A percentile compares a stretch with the other conserved stretches of the same genome.
These are phyloP conservation scores for Cercophora samala DNA, from an alignment of 495 filamentous ascomycete genomes.

Conservation along the genomic window DNA sequence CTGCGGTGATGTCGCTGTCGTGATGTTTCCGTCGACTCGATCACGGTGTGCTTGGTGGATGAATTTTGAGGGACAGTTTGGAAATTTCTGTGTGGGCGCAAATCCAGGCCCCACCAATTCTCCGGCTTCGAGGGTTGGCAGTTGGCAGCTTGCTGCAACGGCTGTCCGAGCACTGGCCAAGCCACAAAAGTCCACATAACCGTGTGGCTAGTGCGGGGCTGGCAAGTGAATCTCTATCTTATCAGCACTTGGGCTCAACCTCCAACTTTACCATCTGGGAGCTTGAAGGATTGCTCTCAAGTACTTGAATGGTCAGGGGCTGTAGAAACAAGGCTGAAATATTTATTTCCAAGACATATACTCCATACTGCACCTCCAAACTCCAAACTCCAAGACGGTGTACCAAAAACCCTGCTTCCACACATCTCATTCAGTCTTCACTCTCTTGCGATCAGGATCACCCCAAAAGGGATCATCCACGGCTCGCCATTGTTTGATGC, in stretches of 20 bases:
- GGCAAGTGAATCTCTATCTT: background rate
- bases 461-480: slow-evolving; percentile 51
- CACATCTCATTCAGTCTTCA: background rate
- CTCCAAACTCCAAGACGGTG: background rate
- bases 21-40: slow-evolving; percentile 44
- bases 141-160: background rate
- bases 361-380: background rate
- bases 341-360: background rate
- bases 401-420: background rate
- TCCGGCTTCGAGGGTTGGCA: slow-evolving; percentile 16
- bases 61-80: slow-evolving; percentile 41
- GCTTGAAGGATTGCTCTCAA: background rate
- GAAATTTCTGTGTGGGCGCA: slow-evolving; percentile 44
- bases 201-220: slow-evolving; percentile 5
- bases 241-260: background rate
- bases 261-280: background rate
- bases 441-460: slow-evolving; percentile 13
- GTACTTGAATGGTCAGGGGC: background rate
- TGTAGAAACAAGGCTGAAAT: background rate
- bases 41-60: slow-evolving; percentile 46
- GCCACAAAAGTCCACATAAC: slow-evolving; percentile 5
- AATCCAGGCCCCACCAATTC: slow-evolving; percentile 31
- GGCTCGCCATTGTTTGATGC: slow-evolving; percentile 49
- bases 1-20: slow-evolving; percentile 58
- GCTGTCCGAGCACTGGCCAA: slow-evolving; percentile 3